These are phyloP conservation scores for Hirschfeldia incana DNA, from an alignment of 345 rosid genomes.

Conservation along the genomic window DNA sequence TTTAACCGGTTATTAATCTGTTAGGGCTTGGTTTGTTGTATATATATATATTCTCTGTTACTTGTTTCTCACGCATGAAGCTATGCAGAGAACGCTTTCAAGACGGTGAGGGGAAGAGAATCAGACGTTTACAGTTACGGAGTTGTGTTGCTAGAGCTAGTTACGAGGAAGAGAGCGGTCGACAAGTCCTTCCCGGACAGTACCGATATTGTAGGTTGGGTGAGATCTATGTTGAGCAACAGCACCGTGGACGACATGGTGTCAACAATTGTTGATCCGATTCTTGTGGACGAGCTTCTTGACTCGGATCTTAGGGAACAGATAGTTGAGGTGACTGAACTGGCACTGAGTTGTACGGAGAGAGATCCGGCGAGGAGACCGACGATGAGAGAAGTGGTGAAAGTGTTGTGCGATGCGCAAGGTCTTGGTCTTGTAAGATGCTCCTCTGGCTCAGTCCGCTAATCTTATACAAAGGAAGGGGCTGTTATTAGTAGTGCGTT, in stretches of 20 bases:
- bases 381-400: conserved; percentile 70
- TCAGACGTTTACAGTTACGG: conserved; percentile 73
- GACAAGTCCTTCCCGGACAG: conserved; percentile 44
- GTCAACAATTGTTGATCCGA: conserved; percentile 45
- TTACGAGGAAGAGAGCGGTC: conserved; percentile 54
- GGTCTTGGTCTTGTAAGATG: conserved; percentile 27
- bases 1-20: conserved; percentile 2
- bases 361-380: conserved; percentile 61
- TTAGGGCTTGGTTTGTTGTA: not conserved
- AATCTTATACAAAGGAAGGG: not conserved
- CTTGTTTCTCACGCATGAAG: not conserved
- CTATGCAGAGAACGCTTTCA: conserved; percentile 63
- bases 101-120: conserved; percentile 51
- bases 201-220: conserved; percentile 54
- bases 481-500: not conserved
- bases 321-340: conserved; percentile 43
- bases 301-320: conserved; percentile 56
- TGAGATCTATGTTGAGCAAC: conserved; percentile 45
- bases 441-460: conserved; percentile 29
- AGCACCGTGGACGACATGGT: conserved; percentile 36
- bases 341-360: conserved; percentile 67
- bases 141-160: conserved; percentile 66
- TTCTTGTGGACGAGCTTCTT: conserved; percentile 50
- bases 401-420: conserved; percentile 42
- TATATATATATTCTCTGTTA: conserved; percentile 2